Conservation (phyloP, 208 protist genomes). For the Wallacemonas sp. region DNA sequence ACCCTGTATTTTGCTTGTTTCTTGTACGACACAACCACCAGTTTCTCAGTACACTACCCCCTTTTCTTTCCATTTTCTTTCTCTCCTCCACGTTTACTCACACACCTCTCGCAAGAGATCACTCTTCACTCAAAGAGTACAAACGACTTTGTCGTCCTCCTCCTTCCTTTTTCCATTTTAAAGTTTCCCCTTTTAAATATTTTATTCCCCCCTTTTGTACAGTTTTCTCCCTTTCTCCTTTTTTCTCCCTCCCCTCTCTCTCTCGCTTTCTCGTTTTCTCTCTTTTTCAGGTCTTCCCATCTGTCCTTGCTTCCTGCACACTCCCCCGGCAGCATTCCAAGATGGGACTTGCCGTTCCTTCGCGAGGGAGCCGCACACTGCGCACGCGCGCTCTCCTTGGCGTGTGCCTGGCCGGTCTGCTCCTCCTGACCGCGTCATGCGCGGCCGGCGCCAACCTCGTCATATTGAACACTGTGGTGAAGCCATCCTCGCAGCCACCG, state of each 20-base stretch:
- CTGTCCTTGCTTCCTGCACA: neutral
- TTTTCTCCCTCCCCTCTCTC: constrained; percentile 2
- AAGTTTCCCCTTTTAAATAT: neutral
- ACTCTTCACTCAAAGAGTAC: too few species aligned
- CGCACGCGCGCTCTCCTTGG: neutral
- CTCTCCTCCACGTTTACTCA: too few species aligned
- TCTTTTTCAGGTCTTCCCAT: constrained; percentile 10
- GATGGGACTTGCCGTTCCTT: too few species aligned
- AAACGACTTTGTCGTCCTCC: too few species aligned
- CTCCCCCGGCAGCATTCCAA: neutral
- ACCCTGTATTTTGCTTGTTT: too few species aligned
- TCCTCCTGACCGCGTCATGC: neutral
- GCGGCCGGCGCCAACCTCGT: neutral
- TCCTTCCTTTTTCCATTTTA: neutral
- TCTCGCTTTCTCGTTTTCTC: constrained; percentile 2
- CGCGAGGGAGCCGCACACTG: too few species aligned
- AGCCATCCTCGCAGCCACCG: neutral
- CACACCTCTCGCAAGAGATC: too few species aligned
- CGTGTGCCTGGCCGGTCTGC: neutral
- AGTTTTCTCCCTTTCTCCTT: neutral
- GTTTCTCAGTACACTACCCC: too few species aligned
- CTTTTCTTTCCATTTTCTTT: too few species aligned
- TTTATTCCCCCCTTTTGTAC: neutral
- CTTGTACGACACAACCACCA: too few species aligned
- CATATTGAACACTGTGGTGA: neutral